Evolutionary conservation across 139 green algal genomes (phyloP), one percentile per base, ranked within the genome.

Genomic region (Auxenochlorella pyrenoidosa): DNA sequence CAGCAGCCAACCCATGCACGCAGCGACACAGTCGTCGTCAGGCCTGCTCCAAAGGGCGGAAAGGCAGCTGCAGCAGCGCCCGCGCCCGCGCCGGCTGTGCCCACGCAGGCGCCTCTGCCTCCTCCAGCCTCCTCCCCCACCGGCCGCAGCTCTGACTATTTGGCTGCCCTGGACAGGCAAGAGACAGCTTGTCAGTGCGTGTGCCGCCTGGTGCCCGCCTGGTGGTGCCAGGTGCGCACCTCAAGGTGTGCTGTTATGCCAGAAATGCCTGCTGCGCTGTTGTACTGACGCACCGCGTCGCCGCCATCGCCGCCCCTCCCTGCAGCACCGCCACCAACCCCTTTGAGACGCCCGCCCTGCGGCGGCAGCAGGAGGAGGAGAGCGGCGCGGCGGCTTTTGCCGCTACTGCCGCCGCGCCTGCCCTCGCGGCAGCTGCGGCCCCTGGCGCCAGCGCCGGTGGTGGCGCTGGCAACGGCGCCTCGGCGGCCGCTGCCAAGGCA

Each of bases 271-370:
- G 54, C 54, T 24, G 18, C 18, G 54, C 54, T 63, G 13, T 13
- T 63, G 54, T 63, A 13, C 54, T 63, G 54, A 24, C 16, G 54
- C 18, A 24, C 54, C 54, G 18, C 47, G 8, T 13, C 54, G 16
- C 12, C 54, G 22, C 54, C 54, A 2, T 26, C 18, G 54, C 54
- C 18, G 54, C 54, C 47, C 10, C 47, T 24, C 54, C 54, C 54
- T 22, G 54, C 54, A 63, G 84, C 84, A 66, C 73, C 1, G 70
- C 47, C 24, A 80, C 66, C 68, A 86, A 86, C 82, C 82, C 82
- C 21, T 86, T 86, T 80, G 82, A 79, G 40, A 85, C 80, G 34
- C 63, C 80, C 30, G 80, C 80, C 38, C 63, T 85, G 59, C 80
- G 79, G 44, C 44, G 34, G 79, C 51, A 85, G 80, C 60, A 77